Percentiles rank a stretch among this genome's conserved stretches.
Conservation (phyloP, 2,329 filamentous ascomycete genomes). For the Periconia macrospinosa region DNA sequence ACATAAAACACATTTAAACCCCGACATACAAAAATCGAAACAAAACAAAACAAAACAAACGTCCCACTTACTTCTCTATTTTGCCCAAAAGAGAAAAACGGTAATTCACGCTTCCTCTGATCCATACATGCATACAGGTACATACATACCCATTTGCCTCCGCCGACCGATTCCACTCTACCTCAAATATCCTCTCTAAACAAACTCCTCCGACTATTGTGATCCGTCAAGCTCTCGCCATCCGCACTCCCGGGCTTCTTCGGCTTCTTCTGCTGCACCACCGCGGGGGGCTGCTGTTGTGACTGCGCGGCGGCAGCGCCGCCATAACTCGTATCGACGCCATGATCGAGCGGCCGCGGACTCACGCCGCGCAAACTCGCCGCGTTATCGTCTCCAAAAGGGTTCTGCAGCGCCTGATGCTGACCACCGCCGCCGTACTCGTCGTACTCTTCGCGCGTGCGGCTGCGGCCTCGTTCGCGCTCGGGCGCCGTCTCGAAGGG, state of each 20-base stretch:
- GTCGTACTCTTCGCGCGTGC: constrained; percentile 50
- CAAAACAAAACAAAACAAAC: no score
- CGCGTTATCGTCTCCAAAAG: constrained; percentile 48
- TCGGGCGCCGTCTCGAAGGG: constrained; percentile 27
- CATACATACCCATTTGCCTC: neutral
- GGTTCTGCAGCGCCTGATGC: constrained; percentile 34
- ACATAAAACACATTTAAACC: no score
- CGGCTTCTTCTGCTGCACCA: constrained; percentile 41
- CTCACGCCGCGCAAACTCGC: constrained; percentile 68
- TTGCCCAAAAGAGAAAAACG: neutral
- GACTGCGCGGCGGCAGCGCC: constrained; percentile 42
- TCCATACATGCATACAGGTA: no score
- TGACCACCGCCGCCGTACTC: constrained; percentile 32
- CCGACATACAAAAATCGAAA: no score
- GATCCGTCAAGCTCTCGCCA: constrained; percentile 62
- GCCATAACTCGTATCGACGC: constrained; percentile 48
- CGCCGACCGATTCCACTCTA: neutral
- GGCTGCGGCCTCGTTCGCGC: constrained; percentile 48
- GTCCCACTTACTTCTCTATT: no score
- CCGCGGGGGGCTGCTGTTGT: constrained; percentile 46
- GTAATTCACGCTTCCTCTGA: no score
- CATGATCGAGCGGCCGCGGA: constrained; percentile 65
- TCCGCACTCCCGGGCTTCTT: constrained; percentile 41
- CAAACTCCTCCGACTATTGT: constrained; percentile 60
- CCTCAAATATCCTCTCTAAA: constrained; percentile 68